These are phyloP conservation scores for Curvularia eragrostidis DNA, from an alignment of 2,329 filamentous ascomycete species.

Conservation along the genomic window DNA sequence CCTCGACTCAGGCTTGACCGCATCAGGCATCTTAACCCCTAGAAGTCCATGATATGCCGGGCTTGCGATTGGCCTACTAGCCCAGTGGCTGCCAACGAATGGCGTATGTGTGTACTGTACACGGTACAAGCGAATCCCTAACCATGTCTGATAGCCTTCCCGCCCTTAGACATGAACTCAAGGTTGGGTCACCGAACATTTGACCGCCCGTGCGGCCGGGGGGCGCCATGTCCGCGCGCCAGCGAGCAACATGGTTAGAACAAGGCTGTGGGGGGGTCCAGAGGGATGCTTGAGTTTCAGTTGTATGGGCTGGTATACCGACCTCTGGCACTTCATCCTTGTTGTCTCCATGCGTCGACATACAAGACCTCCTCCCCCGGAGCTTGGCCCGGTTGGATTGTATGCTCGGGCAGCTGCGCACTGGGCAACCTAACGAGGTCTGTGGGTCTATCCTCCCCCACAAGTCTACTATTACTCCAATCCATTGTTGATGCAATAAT, in stretches of 20 bases:
- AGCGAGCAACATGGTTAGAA: background rate
- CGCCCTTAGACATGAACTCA: constrained; percentile 3
- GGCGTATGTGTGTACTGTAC: too few species aligned
- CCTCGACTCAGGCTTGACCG: constrained; percentile 20
- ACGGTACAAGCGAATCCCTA: constrained; percentile 2
- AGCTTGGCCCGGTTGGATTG: background rate
- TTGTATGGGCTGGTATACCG: too few species aligned
- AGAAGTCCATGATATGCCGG: constrained; percentile 2
- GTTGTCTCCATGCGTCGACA: background rate
- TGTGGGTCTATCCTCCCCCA: background rate
- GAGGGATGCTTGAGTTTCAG: too few species aligned
- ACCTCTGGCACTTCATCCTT: too few species aligned
- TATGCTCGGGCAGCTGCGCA: constrained; percentile 9
- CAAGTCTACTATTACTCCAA: background rate
- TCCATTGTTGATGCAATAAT: background rate
- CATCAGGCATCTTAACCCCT: constrained; percentile 22
- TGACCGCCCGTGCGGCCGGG: constrained; percentile 4
- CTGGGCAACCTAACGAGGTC: background rate
- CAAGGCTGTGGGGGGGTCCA: background rate
- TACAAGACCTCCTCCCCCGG: background rate
- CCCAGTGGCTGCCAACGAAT: constrained; percentile 2
- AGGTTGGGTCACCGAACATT: constrained; percentile 13
- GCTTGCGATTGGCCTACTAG: background rate
- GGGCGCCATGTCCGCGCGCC: background rate
- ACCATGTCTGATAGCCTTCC: constrained; percentile 8